Evolutionary conservation across 2,329 filamentous ascomycete species (phyloP).

Genomic region (Fusarium sublunatum): DNA sequence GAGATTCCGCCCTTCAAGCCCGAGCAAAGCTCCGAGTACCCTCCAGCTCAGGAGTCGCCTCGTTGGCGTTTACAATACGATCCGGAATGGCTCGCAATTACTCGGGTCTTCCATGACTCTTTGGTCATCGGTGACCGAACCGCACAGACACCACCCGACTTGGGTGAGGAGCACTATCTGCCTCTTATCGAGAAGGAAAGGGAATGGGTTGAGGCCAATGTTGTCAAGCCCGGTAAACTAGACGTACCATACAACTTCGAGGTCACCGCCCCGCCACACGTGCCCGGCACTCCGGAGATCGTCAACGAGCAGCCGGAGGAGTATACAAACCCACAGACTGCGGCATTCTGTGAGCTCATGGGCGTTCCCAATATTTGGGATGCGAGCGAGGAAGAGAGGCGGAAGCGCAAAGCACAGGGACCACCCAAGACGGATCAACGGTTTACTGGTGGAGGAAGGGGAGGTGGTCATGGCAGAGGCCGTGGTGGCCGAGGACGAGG

Average conservation of each 20-base stretch:
- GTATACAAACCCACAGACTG: conserved; percentile 88
- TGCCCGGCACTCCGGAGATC: conserved; percentile 65
- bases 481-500: conserved; percentile 51
- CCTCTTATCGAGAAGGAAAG: conserved; percentile 76
- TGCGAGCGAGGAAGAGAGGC: conserved; percentile 76
- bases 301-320: conserved; percentile 76
- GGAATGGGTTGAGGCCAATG: conserved; percentile 82
- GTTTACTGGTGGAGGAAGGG: conserved; percentile 52
- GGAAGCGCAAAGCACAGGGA: conserved; percentile 66
- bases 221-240: conserved; percentile 72
- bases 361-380: conserved; percentile 81
- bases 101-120: conserved; percentile 77
- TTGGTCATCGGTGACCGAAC: conserved; percentile 71
- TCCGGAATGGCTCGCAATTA: conserved; percentile 94
- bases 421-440: conserved; percentile 60
- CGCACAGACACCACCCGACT: conserved; percentile 66
- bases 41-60: conserved; percentile 34
- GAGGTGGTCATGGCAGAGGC: conserved; percentile 52
- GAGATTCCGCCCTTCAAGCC: conserved; percentile 66
- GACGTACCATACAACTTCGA: conserved; percentile 82
- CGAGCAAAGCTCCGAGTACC: conserved; percentile 35
- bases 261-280: conserved; percentile 78
- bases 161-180: conserved; percentile 75
- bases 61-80: conserved; percentile 81
- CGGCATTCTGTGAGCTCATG: conserved; percentile 81